A percentile compares a stretch with the other conserved stretches of the same genome.
Evolutionary conservation across 495 filamentous ascomycete genomes (phyloP).

Genomic region (Penicillium samsonianum): DNA sequence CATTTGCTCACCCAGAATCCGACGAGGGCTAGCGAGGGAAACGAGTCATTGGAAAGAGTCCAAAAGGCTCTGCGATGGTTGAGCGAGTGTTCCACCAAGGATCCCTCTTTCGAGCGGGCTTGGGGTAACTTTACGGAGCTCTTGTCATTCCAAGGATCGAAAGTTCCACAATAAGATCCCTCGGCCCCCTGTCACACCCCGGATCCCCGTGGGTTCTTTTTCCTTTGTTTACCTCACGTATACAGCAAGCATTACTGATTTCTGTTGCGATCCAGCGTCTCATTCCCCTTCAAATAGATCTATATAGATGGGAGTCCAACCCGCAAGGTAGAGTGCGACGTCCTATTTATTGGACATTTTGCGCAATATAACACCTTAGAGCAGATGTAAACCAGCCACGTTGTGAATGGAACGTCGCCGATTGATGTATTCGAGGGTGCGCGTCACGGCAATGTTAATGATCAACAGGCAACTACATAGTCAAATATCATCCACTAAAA

Average conservation of each 20-base stretch:
- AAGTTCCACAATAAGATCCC: background rate
- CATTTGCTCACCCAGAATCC: conserved; percentile 45
- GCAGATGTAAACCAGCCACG: background rate
- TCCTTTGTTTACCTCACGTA: background rate
- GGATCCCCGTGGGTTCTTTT: background rate
- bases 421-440: background rate
- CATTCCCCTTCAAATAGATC: background rate
- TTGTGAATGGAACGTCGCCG: background rate
- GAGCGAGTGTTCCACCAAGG: conserved; percentile 1
- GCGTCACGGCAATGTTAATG: background rate
- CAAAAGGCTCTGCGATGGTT: conserved; percentile 6
- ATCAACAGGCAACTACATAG: background rate
- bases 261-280: background rate
- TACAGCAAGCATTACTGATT: background rate
- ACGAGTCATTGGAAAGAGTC: background rate
- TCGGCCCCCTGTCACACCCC: background rate
- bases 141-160: conserved; percentile 5
- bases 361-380: background rate
- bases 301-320: background rate
- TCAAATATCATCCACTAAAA: background rate
- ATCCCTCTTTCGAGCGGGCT: conserved; percentile 6
- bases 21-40: background rate
- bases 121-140: conserved; percentile 8
- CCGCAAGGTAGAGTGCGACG: background rate
- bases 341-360: background rate